These are phyloP conservation scores for Coemansia pectinata DNA, from an alignment of 192 early-diverging fungal species.

Conservation along the genomic window DNA sequence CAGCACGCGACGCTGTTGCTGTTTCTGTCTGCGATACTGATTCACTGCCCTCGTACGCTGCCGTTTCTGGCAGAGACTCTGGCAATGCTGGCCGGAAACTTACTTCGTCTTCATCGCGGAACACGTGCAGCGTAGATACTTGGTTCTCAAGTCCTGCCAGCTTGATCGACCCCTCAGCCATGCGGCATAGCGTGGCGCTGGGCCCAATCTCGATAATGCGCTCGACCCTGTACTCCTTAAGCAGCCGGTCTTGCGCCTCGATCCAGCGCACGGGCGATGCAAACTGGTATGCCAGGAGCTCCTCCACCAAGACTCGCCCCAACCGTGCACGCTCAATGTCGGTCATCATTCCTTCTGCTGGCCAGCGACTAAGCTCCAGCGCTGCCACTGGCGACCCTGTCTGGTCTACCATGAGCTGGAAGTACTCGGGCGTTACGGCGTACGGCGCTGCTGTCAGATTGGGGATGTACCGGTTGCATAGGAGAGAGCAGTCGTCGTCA, in stretches of 20 bases:
- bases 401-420: constrained; percentile 67
- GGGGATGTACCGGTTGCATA: constrained; percentile 87
- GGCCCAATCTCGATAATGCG: constrained; percentile 91
- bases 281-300: constrained; percentile 94
- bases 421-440: constrained; percentile 73
- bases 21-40: background rate
- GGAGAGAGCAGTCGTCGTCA: constrained; percentile 69
- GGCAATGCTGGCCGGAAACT: constrained; percentile 6
- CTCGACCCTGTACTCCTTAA: constrained; percentile 75
- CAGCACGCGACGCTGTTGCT: background rate
- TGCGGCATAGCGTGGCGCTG: constrained; percentile 84
- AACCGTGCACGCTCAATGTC: constrained; percentile 68
- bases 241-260: constrained; percentile 88
- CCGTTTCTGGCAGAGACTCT: background rate
- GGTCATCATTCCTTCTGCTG: constrained; percentile 59
- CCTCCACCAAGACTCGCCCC: constrained; percentile 78
- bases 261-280: constrained; percentile 96
- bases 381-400: constrained; percentile 72
- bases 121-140: constrained; percentile 22
- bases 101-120: constrained; percentile 25
- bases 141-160: constrained; percentile 43
- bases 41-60: background rate
- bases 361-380: constrained; percentile 76
- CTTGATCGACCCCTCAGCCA: constrained; percentile 88
- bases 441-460: constrained; percentile 94